Percentiles rank a stretch among this genome's conserved stretches.
phyloP scores from a whole-genome alignment of 176 grass and related monocot species.

The Elymus sibiricus region DNA sequence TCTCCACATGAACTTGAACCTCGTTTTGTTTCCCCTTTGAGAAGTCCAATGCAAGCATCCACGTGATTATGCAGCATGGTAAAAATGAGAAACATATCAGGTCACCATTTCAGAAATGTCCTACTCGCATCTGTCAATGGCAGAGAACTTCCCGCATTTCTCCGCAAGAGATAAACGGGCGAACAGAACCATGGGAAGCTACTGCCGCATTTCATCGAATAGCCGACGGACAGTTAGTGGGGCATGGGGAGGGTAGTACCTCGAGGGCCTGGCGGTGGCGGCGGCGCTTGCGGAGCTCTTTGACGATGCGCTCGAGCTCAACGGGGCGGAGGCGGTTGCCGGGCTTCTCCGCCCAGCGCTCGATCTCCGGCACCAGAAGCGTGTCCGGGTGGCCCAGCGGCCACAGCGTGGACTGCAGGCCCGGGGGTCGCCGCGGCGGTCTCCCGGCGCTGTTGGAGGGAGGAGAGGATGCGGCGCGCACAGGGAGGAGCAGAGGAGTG shows the following conservation, averaged over 20 bases:
- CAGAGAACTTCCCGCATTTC: background rate
- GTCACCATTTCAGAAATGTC: background rate
- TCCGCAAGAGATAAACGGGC: background rate
- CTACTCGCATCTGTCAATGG: background rate
- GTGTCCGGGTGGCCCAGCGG: slow-evolving; percentile 61
- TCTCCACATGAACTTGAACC: background rate
- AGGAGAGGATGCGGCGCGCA: background rate
- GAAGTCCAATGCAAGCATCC: background rate
- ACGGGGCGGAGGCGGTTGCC: slow-evolving; percentile 41
- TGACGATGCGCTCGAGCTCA: slow-evolving; percentile 57
- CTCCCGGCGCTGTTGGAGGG: slow-evolving; percentile 6
- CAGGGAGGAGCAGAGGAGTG: background rate
- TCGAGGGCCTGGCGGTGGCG: slow-evolving; percentile 76
- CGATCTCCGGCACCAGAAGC: slow-evolving; percentile 66
- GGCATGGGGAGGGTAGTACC: slow-evolving; percentile 27
- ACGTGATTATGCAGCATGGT: background rate
- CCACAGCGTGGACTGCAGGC: slow-evolving; percentile 62
- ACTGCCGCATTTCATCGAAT: background rate
- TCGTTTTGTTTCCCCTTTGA: background rate
- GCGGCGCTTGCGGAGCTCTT: slow-evolving; percentile 55
- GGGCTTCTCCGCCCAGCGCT: slow-evolving; percentile 51
- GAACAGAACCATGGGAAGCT: background rate
- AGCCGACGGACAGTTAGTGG: background rate
- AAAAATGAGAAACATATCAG: background rate
- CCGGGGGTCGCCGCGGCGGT: background rate